Evolutionary conservation across 176 grass and related monocot genomes (phyloP).

Genomic region (Phragmites australis): DNA sequence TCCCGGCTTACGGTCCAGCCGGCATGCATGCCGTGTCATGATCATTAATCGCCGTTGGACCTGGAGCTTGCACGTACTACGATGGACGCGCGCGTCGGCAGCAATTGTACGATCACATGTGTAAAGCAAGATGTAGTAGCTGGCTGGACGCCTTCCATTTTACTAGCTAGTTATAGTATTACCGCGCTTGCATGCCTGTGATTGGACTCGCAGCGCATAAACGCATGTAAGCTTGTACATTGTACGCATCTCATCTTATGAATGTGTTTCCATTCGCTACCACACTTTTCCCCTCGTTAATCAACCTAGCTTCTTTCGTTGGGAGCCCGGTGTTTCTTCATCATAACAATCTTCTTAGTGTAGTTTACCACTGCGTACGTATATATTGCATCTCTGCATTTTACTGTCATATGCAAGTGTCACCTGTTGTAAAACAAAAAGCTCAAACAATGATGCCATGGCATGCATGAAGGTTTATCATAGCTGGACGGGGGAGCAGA

Average conservation of each 20-base stretch:
- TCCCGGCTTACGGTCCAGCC: background rate
- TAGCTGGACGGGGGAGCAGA: background rate
- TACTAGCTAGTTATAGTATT: background rate
- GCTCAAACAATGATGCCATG: background rate
- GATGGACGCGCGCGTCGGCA: background rate
- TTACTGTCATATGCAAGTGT: background rate
- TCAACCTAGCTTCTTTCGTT: background rate
- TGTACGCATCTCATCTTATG: conserved; percentile 3
- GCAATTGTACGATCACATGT: conserved; percentile 27
- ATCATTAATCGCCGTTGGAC: conserved; percentile 4
- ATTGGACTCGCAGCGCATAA: conserved; percentile 2
- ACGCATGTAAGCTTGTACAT: conserved; percentile 27
- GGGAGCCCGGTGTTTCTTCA: background rate
- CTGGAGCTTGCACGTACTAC: conserved; percentile 5
- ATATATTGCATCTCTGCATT: background rate
- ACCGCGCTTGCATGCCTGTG: conserved; percentile 2
- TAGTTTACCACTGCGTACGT: too few species aligned
- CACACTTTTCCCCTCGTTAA: too few species aligned
- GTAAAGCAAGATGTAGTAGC: conserved; percentile 27
- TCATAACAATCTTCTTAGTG: too few species aligned
- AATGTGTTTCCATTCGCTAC: background rate
- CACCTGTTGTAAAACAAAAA: too few species aligned
- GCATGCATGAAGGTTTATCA: background rate
- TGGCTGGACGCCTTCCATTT: conserved; percentile 9
- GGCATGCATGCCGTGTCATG: conserved; percentile 19